Base-by-base conservation (phyloP, 352 stramenopile species). In the Peronosclerospora sorghi region DNA sequence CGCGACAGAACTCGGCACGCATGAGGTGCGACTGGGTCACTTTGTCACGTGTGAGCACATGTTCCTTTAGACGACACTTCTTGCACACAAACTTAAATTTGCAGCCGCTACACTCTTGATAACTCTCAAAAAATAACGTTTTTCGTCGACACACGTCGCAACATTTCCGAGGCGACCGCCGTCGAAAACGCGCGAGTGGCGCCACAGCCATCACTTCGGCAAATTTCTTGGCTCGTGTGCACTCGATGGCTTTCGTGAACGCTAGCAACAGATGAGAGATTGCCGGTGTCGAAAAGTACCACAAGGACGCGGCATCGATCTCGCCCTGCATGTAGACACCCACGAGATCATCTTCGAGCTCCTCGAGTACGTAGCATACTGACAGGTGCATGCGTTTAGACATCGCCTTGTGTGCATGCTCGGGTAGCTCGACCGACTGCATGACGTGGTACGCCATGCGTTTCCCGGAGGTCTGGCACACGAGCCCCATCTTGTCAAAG, bases 401-500 rank as follows among this genome's bases (percentile, higher is more conserved):
- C 37, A 45, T 50, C n/a, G 51, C 14, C 27, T 59, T 59, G 15
- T 54, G 41, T 12, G 51, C 53, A 34, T 43, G 57, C 39, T 67
- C 51, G 7, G 59, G 54, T 0, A 61, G 51, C 24, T 68, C 44
- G 5, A 78, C 36, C 0, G 66, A 78, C 34, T 74, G 61, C 54
- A 77, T 51, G 30, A 67, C 30, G 13, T 72, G 60, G 32, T 70
- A 78, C 0, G 48, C 66, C 48, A 74, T 61, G 0, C 63, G 53
- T 9, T 61, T 60, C 1, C 60, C 59, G 0, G 55, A 41, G 1
- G 56, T 52, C 10, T 72, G 59, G 0, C 52, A 41, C 1, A 72
- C 54, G 9, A 67, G 41, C 6, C 63, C 63, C 49, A 65, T 59
- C 34, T 70, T 70, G 48, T 78, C 66, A 24, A 70, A 74, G 44